These are phyloP conservation scores for Telopea speciosissima DNA, from an alignment of 177 flowering plant species.

Conservation along the genomic window DNA sequence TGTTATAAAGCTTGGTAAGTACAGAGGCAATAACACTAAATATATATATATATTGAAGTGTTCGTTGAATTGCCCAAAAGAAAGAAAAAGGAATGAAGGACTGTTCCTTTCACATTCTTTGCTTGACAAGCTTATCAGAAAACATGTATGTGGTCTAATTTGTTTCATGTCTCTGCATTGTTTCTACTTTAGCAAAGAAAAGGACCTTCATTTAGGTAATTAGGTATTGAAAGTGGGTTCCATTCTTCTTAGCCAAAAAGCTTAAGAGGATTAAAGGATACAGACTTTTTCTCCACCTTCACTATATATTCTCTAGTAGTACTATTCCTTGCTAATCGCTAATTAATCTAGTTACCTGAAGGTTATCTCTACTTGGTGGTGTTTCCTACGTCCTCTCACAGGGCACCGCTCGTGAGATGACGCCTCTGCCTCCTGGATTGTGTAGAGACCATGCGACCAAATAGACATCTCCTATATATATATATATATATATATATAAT, in stretches of 20 bases:
- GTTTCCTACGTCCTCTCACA: too few relatives aligned
- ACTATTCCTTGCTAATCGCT: too few relatives aligned
- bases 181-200: neutral
- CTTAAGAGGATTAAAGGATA: neutral
- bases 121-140: conserved; percentile 4
- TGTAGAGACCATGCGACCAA: too few relatives aligned
- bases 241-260: neutral
- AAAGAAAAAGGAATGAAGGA: neutral
- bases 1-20: neutral
- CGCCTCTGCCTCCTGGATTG: too few relatives aligned
- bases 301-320: neutral
- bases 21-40: neutral
- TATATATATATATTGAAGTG: too few relatives aligned
- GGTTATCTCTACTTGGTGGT: too few relatives aligned
- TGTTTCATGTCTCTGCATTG: neutral
- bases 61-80: too few relatives aligned
- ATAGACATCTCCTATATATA: too few relatives aligned
- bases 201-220: neutral
- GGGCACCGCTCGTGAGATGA: too few relatives aligned
- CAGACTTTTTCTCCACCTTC: neutral
- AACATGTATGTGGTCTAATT: conserved; percentile 8
- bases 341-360: too few relatives aligned
- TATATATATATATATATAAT: too few relatives aligned
- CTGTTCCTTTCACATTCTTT: conserved; percentile 6
- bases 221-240: neutral